Evolutionary conservation across 495 filamentous ascomycete species (phyloP), one percentile per base, ranked within the genome.

Genomic region (Talaromyces proteolyticus): DNA sequence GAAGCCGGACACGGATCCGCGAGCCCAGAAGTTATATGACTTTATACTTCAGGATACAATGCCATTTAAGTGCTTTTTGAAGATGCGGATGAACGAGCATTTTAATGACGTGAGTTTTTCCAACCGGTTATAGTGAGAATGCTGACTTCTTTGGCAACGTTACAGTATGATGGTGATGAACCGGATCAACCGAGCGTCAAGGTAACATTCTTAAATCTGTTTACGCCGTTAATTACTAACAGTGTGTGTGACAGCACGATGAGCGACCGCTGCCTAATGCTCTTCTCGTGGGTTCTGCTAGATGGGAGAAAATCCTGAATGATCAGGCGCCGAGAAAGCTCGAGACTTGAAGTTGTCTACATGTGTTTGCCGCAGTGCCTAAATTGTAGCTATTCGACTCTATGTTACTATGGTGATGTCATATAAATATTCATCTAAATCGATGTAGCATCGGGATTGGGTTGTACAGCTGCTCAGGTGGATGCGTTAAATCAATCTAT

Each of bases 11-110:
- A 34, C 29, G 8, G 48, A 42, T 29, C n/a, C 25, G 37, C 6
- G 37, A 16, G 47, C 43, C 12, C 46, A 29, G 38, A 18, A 16
- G 6, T 42, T 61, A 17, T 48, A 20, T 43, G 47, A 47, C 10
- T 61, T 41, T 41, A 52, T 55, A 10, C n/a, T 42, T 4, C 46
- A 53, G 26, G 49, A 56, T 8, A 58, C 48, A 10, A 61, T 61
- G 53, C 55, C 53, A 4, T 56, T 58, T 20, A 56, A 55, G 37
- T 58, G 58, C 26, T 61, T 58, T 25, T 42, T 61, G 45, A 37
- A 49, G 26, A 57, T 61, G 51, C 44, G 58, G 19, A 55, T 58
- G 51, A 46, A 52, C 17, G 47, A 56, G 10, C 53, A 55, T 22
- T 61, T 56, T 47, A 47, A 51, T 24, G 58, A 58, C 51, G 58